Evolutionary conservation across 1,284 basidiomycete species (phyloP).

Genomic region (Athelia psychrophila): DNA sequence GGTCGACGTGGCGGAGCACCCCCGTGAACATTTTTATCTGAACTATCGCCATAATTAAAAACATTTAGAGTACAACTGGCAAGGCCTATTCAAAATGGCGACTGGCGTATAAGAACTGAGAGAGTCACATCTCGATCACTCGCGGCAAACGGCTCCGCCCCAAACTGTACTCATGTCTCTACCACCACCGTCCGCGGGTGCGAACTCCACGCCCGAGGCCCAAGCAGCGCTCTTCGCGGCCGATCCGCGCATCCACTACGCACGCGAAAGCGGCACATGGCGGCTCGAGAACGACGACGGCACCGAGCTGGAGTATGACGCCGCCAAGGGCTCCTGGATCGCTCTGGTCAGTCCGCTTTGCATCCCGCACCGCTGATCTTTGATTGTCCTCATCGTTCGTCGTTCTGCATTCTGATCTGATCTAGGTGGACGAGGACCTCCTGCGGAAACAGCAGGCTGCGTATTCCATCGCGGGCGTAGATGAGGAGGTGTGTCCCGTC

Average conservation of each 20-base stretch:
- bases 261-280: slow-evolving; percentile 78
- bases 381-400: too few species aligned
- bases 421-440: slow-evolving; percentile 77
- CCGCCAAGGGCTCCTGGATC: slow-evolving; percentile 72
- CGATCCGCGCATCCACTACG: slow-evolving; percentile 80
- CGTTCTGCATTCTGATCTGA: slow-evolving; percentile 1
- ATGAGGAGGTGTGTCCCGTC: slow-evolving; percentile 73
- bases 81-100: too few species aligned
- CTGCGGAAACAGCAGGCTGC: slow-evolving; percentile 88
- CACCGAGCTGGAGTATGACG: slow-evolving; percentile 86
- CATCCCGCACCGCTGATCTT: slow-evolving; percentile 2
- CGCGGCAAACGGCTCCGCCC: slow-evolving; percentile 2
- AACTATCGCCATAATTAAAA: too few species aligned
- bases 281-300: slow-evolving; percentile 88
- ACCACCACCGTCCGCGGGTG: slow-evolving; percentile 45
- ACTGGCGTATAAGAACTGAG: too few species aligned
- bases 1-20: too few species aligned
- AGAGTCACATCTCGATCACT: not conserved
- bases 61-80: too few species aligned
- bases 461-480: slow-evolving; percentile 86
- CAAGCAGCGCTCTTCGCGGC: slow-evolving; percentile 67
- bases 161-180: not conserved
- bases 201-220: slow-evolving; percentile 49
- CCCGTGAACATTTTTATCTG: too few species aligned
- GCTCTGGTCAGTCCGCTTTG: slow-evolving; percentile 62